Evolutionary conservation across 306 rosid genomes (phyloP), one percentile per base, ranked within the genome.

Genomic region (Neltuma alba): DNA sequence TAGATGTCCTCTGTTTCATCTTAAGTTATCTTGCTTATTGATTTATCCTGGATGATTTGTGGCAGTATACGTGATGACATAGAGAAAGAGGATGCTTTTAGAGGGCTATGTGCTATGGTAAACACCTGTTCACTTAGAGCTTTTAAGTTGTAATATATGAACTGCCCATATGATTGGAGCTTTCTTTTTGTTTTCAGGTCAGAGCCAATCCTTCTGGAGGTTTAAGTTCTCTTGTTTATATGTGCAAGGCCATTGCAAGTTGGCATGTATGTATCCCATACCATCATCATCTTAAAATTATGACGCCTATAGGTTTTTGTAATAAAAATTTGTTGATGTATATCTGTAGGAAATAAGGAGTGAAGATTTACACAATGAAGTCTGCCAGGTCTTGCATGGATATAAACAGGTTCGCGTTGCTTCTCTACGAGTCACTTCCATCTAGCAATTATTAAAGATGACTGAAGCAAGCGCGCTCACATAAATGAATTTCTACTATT

Each of bases 191-290:
- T 73, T 86, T 84, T 79, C 96, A 96, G 99, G 97, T 89, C 85
- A 91, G 88, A 87, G 82, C 89, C 86, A 91, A 96, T 90, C 99
- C 99, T 12, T 88, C 99, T 4, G 98, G 99, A 74, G 97, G 94
- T 79, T 62, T 96, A 75, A 89, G 87, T 77, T 96, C 98, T 10
- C 90, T 96, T 50, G 80, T 89, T 62, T 85, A 76, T 81, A 83
- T 96, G 89, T 96, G 96, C 88, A 89, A 86, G 87, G 99, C 99
- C 42, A 90, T 96, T 85, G 99, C 98, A 76, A 96, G 99, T 89
- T 96, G 99, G 99, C 93, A 96, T 81, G 99, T 96, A 91, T 85
- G 99, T 77, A 76, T 83, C 33, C 72, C 61, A 23, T 31, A 21
- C 9, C 42, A 16, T 50, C 28, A 45, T 78, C 79, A 54, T 75